A percentile compares a stretch with the other conserved stretches of the same genome.
These are phyloP conservation scores for Hypoxylon sp. DNA, from an alignment of 2,329 filamentous ascomycete species.

Conservation along the genomic window DNA sequence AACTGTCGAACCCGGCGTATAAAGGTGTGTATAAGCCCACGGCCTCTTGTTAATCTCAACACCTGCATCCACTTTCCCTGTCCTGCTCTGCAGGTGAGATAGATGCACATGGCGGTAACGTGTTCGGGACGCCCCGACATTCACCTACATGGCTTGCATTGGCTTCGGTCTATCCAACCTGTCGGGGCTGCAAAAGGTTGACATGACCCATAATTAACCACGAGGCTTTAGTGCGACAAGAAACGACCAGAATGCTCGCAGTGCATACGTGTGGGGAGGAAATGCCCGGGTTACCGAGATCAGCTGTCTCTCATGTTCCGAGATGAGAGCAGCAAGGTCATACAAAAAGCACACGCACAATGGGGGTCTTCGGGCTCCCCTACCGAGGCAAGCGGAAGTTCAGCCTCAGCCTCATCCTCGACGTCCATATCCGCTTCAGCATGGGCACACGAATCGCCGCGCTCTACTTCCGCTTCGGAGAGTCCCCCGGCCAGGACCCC, in stretches of 20 bases:
- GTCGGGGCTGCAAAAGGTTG: conserved; percentile 23
- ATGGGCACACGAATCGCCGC: conserved; percentile 27
- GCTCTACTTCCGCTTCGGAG: conserved; percentile 13
- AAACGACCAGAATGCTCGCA: conserved; percentile 71
- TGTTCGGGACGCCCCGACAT: conserved; percentile 22
- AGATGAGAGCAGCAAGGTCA: conserved; percentile 74
- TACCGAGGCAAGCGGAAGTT: conserved; percentile 44
- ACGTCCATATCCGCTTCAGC: conserved; percentile 31
- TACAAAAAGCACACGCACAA: conserved; percentile 68
- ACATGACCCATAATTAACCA: conserved; percentile 36
- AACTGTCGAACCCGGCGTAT: conserved; percentile 67
- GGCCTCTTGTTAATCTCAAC: conserved; percentile 17
- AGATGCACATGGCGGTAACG: conserved; percentile 21
- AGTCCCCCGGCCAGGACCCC: conserved; percentile 26
- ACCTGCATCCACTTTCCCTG: conserved; percentile 27
- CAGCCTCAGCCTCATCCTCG: conserved; percentile 45
- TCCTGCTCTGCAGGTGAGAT: conserved; percentile 28
- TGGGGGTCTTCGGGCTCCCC: conserved; percentile 58
- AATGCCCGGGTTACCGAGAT: conserved; percentile 74
- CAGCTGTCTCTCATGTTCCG: conserved; percentile 75
- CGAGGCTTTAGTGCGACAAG: conserved; percentile 68
- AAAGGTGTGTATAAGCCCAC: conserved; percentile 59
- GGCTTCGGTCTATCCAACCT: conserved; percentile 20
- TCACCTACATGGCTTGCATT: conserved; percentile 18
- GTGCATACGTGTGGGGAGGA: conserved; percentile 70